These are phyloP conservation scores for fission yeast (Schizosaccharomyces pombe) DNA, from an alignment of 805 yeast genomes.

Conservation along the genomic window DNA sequence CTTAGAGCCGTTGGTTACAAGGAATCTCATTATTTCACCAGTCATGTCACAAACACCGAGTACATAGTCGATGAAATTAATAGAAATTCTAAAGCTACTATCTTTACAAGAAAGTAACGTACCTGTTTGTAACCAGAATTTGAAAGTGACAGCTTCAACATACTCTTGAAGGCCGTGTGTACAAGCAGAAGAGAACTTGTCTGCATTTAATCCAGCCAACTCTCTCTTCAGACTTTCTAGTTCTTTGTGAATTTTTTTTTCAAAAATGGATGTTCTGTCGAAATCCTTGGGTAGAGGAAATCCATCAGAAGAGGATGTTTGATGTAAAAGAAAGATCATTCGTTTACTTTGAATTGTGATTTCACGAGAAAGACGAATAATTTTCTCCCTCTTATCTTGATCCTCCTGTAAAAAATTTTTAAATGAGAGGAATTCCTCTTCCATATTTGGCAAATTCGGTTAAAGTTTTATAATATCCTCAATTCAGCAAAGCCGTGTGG, in stretches of 20 bases:
- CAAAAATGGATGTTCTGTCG: background rate
- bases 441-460: background rate
- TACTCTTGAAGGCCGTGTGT: background rate
- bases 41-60: constrained; percentile 20
- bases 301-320: constrained; percentile 2
- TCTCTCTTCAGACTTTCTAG: constrained; percentile 3
- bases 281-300: background rate
- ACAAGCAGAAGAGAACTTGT: background rate
- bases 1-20: background rate
- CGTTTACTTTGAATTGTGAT: constrained; percentile 20
- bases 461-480: background rate
- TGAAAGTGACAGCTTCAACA: constrained; percentile 13
- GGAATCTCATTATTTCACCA: constrained; percentile 20
- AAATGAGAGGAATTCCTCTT: background rate
- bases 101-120: constrained; percentile 7
- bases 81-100: constrained; percentile 5
- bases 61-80: constrained; percentile 16
- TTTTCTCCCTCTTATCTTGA: constrained; percentile 12
- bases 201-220: background rate
- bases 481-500: too few species aligned
- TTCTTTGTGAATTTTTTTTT: constrained; percentile 1
- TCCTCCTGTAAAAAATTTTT: background rate
- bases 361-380: constrained; percentile 19
- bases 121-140: constrained; percentile 8
- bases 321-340: constrained; percentile 14